phyloP scores from a whole-genome alignment of 305 asterid genomes.

The Fraxinus albicans region DNA sequence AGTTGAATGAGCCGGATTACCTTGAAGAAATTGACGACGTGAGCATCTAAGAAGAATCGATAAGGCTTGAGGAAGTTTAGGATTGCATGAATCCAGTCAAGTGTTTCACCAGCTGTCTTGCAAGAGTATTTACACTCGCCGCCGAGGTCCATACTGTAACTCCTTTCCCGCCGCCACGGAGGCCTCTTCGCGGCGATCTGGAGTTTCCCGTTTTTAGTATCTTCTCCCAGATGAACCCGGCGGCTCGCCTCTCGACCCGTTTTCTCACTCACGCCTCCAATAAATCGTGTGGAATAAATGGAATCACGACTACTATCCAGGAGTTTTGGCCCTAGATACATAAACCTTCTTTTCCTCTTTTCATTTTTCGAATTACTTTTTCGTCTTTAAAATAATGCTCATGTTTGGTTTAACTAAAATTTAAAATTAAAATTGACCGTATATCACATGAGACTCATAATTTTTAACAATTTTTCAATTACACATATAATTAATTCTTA shows the following conservation, averaged over 20 bases:
- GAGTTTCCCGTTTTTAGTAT: background rate
- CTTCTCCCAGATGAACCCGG: background rate
- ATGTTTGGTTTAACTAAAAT: too few species aligned
- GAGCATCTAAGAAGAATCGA: constrained; percentile 70
- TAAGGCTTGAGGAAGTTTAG: constrained; percentile 57
- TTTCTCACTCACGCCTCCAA: background rate
- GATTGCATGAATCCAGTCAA: constrained; percentile 77
- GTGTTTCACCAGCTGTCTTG: constrained; percentile 60
- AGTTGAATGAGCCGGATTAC: constrained; percentile 25
- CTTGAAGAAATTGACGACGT: constrained; percentile 81
- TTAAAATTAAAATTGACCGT: too few species aligned
- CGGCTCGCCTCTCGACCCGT: background rate
- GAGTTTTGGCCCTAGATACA: background rate
- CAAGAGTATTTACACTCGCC: constrained; percentile 48
- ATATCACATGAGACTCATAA: too few species aligned
- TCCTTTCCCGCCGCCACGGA: background rate
- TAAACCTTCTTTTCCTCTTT: too few species aligned
- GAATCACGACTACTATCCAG: background rate
- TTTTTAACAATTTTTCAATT: too few species aligned
- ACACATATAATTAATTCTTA: too few species aligned
- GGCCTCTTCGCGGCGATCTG: background rate
- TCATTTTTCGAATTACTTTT: too few species aligned
- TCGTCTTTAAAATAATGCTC: too few species aligned
- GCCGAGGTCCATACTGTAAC: constrained; percentile 25
- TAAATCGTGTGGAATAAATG: background rate